Base-by-base conservation (phyloP, 768 basidiomycete species). In the Suillus bovinus region DNA sequence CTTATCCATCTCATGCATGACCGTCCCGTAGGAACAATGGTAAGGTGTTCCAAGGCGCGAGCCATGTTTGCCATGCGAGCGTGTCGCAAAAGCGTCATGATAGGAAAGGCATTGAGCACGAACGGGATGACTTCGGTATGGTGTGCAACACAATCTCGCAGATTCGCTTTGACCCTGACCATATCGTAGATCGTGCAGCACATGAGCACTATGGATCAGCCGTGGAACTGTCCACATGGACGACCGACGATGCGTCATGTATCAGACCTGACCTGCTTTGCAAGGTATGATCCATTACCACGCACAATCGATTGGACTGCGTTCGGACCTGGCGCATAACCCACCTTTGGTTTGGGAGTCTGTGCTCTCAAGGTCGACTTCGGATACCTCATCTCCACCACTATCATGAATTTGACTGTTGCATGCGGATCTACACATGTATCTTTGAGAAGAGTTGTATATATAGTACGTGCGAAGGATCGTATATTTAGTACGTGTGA, bases 51-150 rank as follows among this genome's bases (percentile, higher is more conserved):
- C 17, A 99, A 99, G 74, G 94, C 92, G 17, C 84, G 95, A 17
- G 82, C 88, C 5, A 98, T 99, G 96, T 98, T 99, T 71, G 97
- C 97, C 0, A 92, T 89, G 84, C 85, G 96, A 39, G 97, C 97
- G 0, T 99, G 97, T 75, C 75, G 96, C 65, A 95, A 92, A 78
- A 98, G 95, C 74, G 88, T 97, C 46, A 99, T 99, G 97, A 82
- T 98, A 49, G 96, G 97, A 4, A 92, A 86, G 78, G 81, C 94
- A 13, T 79, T 99, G 63, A 94, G 83, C 41, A 79, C 75, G 63
- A 74, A 78, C 17, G 93, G 92, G 70, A 99, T 99, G 96, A 83
- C 80, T 22, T 70, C 79, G 63, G 90, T 93, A 68, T 14, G 42
- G 27, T 24, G 16, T 27, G 17, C 34, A 36, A 7, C 14, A 27